Base-by-base conservation (phyloP, 164 flowering plant species). In the Amborella trichopoda region DNA sequence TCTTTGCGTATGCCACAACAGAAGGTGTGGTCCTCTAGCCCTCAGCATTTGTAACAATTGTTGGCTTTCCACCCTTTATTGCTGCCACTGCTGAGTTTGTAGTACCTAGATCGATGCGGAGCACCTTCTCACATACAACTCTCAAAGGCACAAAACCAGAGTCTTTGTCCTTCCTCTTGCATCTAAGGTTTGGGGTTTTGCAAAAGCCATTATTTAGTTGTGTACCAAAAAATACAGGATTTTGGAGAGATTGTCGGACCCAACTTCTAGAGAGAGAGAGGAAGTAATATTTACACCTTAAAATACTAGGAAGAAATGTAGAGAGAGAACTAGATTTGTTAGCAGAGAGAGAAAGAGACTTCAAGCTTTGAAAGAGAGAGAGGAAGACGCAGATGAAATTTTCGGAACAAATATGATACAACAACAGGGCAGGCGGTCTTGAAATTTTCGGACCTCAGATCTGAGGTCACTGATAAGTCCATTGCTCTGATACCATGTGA, bases 11-110 rank as follows among this genome's bases (percentile, higher is more conserved):
- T 3, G 97, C 97, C 18, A 90, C 97, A 26, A 90, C 97, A 0
- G 97, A 85, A 16, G 97, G 97, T 23, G 97, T 89, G 40, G 97
- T 89, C 17, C 97, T 51, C 56, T 77, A 80, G 1, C 83, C 83
- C 47, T 77, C 83, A 2, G 78, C 72, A 40, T 77, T 77, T 1
- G 78, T 72, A 1, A 86, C 74, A 3, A 86, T 86, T 2, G 88
- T 80, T 3, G 96, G 96, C 63, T 86, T 77, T 28, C 84, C 84
- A 13, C 84, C 84, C 33, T 78, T 81, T 81, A 78, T 78, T 1
- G 78, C 84, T 2, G 78, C 84, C 26, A 78, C 84, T 1, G 84
- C 84, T 0, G 84, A 78, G 43, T 78, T 78, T 23, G 84, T 78
- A 0, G 84, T 78, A 4, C 84, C 84, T 3, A 78, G 62, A 44